Conservation (phyloP, 2,329 filamentous ascomycete genomes). For the Thielaviopsis populi region DNA sequence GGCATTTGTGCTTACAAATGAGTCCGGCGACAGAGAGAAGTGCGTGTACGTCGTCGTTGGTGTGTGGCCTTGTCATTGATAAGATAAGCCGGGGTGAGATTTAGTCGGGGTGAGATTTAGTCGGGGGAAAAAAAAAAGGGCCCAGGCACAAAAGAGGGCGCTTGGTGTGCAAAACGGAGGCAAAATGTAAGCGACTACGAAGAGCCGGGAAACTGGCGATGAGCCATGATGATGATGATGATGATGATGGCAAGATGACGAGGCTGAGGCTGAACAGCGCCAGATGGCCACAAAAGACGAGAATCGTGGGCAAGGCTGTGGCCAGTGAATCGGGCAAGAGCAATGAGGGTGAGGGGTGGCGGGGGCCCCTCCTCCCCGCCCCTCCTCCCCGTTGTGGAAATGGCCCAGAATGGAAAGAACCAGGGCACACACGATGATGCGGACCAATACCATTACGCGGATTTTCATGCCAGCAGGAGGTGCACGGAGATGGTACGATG, state of each 20-base stretch:
- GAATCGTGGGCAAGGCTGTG: neutral
- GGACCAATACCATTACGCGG: too few species aligned
- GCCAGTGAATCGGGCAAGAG: too few species aligned
- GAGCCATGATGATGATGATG: neutral
- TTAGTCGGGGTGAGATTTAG: neutral
- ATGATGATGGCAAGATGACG: neutral
- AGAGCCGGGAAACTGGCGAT: neutral
- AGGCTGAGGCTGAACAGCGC: neutral
- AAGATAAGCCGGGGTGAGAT: conserved; percentile 8
- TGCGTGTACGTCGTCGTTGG: neutral
- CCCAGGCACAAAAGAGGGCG: neutral
- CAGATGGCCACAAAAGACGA: neutral
- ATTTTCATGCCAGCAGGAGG: too few species aligned
- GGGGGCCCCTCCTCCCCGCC: neutral
- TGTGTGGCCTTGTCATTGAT: conserved; percentile 1
- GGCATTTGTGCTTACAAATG: neutral
- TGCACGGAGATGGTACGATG: too few species aligned
- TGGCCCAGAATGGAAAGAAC: neutral
- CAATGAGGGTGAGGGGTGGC: neutral
- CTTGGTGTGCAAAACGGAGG: too few species aligned
- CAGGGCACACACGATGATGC: neutral
- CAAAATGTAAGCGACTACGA: neutral
- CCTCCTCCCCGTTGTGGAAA: neutral
- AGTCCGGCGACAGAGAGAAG: neutral
- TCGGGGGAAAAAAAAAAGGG: neutral